A percentile compares a stretch with the other conserved stretches of the same genome.
phyloP scores from a whole-genome alignment of 2,329 filamentous ascomycete species.

The Xylaria hypoxylon region DNA sequence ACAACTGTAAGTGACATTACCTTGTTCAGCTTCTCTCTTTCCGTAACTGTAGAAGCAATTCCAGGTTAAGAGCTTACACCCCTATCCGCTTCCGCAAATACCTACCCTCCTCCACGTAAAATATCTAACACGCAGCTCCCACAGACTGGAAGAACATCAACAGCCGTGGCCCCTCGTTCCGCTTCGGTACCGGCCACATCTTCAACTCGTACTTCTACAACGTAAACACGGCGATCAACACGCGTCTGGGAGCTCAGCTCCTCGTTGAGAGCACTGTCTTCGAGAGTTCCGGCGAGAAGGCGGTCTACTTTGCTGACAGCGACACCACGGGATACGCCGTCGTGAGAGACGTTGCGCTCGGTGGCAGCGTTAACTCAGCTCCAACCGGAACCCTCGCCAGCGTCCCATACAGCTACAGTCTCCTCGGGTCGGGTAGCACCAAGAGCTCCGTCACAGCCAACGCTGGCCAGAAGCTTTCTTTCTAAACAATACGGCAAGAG shows the following conservation, averaged over 20 bases:
- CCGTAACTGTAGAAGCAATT: background rate
- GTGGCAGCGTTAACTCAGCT: conserved; percentile 61
- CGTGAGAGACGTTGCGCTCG: conserved; percentile 57
- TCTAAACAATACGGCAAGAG: conserved; percentile 27
- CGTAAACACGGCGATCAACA: conserved; percentile 60
- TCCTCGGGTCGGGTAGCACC: conserved; percentile 62
- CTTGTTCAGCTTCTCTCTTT: background rate
- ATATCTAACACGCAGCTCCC: background rate
- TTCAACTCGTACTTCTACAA: conserved; percentile 58
- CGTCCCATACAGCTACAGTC: conserved; percentile 65
- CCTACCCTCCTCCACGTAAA: background rate
- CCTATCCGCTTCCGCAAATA: background rate
- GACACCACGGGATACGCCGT: conserved; percentile 56
- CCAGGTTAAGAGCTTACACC: background rate
- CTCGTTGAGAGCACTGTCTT: conserved; percentile 61
- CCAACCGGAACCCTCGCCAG: conserved; percentile 62
- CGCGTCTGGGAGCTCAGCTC: conserved; percentile 60
- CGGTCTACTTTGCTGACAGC: conserved; percentile 53
- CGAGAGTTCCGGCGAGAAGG: conserved; percentile 41
- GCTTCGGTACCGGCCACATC: conserved; percentile 67
- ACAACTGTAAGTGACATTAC: conserved; percentile 64
- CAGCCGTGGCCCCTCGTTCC: conserved; percentile 65
- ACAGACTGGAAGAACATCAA: conserved; percentile 57
- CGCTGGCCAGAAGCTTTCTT: conserved; percentile 53
- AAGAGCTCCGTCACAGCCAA: conserved; percentile 56